Conservation (phyloP, 1,139 yeast genomes). For the Candida mesenterica region DNA sequence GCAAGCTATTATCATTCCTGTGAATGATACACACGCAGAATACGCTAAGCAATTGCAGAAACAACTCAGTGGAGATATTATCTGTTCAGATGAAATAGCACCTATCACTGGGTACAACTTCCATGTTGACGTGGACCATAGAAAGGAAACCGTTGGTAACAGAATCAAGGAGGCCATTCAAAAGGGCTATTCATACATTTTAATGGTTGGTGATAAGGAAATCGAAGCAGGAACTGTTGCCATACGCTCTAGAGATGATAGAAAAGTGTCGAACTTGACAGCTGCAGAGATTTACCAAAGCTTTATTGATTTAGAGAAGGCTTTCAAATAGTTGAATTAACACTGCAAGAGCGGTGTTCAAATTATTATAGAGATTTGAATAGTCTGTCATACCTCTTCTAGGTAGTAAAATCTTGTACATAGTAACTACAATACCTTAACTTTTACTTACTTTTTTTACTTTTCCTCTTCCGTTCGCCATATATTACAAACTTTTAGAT, state of each 20-base stretch:
- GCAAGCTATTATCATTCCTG: slow-evolving; percentile 85
- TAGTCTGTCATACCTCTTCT: too few species aligned
- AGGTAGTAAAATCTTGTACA: slow-evolving; percentile 7
- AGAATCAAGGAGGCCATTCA: slow-evolving; percentile 76
- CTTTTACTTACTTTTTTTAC: too few species aligned
- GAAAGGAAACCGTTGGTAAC: slow-evolving; percentile 77
- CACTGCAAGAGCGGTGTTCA: not conserved
- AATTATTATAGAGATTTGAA: not conserved
- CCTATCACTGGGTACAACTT: slow-evolving; percentile 63
- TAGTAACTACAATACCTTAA: slow-evolving; percentile 2
- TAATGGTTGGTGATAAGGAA: slow-evolving; percentile 88
- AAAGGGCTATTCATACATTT: slow-evolving; percentile 75
- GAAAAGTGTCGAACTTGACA: slow-evolving; percentile 45
- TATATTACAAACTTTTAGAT: too few species aligned
- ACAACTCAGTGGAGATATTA: slow-evolving; percentile 50
- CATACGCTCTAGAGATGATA: slow-evolving; percentile 60
- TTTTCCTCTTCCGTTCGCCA: too few species aligned
- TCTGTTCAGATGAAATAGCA: slow-evolving; percentile 33
- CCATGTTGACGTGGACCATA: slow-evolving; percentile 70
- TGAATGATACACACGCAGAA: slow-evolving; percentile 54
- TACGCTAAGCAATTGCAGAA: slow-evolving; percentile 53
- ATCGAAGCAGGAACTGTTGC: slow-evolving; percentile 59
- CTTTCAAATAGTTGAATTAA: slow-evolving; percentile 26
- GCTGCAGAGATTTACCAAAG: slow-evolving; percentile 46
- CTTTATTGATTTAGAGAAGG: slow-evolving; percentile 52